Base-by-base conservation (phyloP, 257 asterid species). In the Penstemon eatonii region DNA sequence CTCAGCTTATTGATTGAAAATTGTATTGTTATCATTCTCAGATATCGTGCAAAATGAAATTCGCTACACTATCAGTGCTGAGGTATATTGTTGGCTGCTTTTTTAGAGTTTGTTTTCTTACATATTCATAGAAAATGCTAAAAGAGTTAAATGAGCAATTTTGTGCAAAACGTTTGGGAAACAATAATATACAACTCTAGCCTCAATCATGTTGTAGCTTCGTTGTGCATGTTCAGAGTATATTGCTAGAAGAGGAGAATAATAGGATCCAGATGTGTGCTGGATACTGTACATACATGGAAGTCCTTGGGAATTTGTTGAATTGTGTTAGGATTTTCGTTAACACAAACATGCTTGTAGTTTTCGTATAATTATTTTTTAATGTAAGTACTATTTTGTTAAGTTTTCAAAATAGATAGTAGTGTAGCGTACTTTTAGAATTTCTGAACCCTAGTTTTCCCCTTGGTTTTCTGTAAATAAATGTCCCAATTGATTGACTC, bases 51-150 rank as follows among this genome's bases (percentile, higher is more conserved):
- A 67, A 15, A 84, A 76, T 53, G 83, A 69, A 76, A 86, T 86
- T 71, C 68, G 77, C 42, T 88, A 92, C 74, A 76, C 85, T 5
- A 54, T 87, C 76, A 73, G 84, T 69, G 87, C 91, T 47, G 96
- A 89, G 97, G 98, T 89, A 81, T 52, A 86, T 58, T 33, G 37
- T 51, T 53, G 10, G 13, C 61, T 41, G 8, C 44, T 40, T 60
- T 52, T 40, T 15, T 39, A 46, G 42, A 5, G 3, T n/a, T 42
- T 15, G n/a, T 73, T 40, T 39, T 46, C 50, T 38, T 63, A 19
- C 43, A 45, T 50, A 25, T 18, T 61, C 56, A 40, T 25, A 25
- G 54, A 55, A 10, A 18, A 56, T 11, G 12, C 18, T 38, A 3
- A 43, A 40, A 33, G 18, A 45, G 25, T 49, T 15, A 25, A 25